phyloP scores from a whole-genome alignment of 345 rosid genomes.

The Sisymbrium altissimum region DNA sequence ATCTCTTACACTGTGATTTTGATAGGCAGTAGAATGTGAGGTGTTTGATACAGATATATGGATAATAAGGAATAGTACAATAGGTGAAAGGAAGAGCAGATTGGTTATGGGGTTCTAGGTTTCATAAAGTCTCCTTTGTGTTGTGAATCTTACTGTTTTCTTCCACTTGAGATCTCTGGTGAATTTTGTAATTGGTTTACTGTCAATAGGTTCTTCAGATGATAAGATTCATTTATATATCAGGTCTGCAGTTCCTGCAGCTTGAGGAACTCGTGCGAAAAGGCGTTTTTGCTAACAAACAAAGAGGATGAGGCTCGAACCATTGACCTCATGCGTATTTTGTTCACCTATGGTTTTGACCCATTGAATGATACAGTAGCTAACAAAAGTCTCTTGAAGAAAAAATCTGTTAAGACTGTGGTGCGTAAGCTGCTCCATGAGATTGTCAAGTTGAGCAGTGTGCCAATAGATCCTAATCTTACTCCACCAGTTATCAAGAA shows the following conservation, averaged over 20 bases:
- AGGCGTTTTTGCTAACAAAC: constrained; percentile 75
- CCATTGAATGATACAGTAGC: constrained; percentile 48
- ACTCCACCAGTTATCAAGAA: constrained; percentile 82
- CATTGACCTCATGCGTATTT: constrained; percentile 75
- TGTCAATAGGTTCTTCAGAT: constrained; percentile 19
- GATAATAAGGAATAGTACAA: neutral
- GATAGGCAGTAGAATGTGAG: neutral
- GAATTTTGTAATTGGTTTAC: constrained; percentile 14
- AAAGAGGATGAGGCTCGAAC: constrained; percentile 97
- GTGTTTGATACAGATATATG: neutral
- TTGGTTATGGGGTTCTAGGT: neutral
- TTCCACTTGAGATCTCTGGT: neutral
- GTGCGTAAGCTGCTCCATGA: constrained; percentile 85
- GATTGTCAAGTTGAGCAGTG: constrained; percentile 79
- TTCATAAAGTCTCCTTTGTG: neutral
- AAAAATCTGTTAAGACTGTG: constrained; percentile 74
- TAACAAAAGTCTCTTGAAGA: constrained; percentile 62
- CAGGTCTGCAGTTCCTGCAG: constrained; percentile 97
- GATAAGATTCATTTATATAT: constrained; percentile 26
- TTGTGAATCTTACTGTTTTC: neutral
- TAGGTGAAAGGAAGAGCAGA: neutral
- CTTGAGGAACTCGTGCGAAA: constrained; percentile 83
- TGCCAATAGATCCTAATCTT: constrained; percentile 93
- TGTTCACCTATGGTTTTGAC: constrained; percentile 76
- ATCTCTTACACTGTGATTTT: neutral